phyloP scores from a whole-genome alignment of 768 basidiomycete species.

The Termitomyces sp. region DNA sequence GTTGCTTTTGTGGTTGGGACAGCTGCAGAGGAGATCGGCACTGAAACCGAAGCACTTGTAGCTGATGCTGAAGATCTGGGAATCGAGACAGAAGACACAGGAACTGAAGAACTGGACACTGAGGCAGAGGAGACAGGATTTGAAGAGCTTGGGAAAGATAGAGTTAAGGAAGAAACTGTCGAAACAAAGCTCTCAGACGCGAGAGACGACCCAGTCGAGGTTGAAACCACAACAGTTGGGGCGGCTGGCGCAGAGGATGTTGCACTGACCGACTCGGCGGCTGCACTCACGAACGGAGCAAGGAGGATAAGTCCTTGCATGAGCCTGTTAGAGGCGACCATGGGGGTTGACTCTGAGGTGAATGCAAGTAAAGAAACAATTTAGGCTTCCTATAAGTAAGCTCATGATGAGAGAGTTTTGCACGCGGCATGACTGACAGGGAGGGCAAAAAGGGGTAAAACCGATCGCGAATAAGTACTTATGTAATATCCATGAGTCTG shows the following conservation, averaged over 20 bases:
- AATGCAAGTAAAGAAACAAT: background rate
- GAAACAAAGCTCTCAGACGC: background rate
- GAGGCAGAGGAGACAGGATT: background rate
- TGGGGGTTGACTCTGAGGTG: background rate
- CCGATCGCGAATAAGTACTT: background rate
- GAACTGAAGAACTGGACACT: background rate
- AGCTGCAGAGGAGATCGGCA: background rate
- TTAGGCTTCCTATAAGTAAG: background rate
- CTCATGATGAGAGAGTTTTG: background rate
- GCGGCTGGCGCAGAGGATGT: background rate
- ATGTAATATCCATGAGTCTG: conserved; percentile 1
- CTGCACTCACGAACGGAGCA: conserved; percentile 8
- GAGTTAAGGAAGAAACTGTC: background rate
- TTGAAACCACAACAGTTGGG: conserved; percentile 1
- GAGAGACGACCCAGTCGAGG: conserved; percentile 2
- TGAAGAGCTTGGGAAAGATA: background rate
- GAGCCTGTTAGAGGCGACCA: conserved; percentile 10
- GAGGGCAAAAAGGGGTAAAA: background rate
- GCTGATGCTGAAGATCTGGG: background rate
- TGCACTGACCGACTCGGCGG: conserved; percentile 2
- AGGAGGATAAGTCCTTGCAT: conserved; percentile 12
- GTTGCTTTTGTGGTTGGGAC: background rate
- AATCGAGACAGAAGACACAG: conserved; percentile 1
- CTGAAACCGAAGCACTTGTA: conserved; percentile 1
- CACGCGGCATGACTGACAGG: background rate